Evolutionary conservation across 1,139 yeast species (phyloP).

Genomic region (Suhomyces kunorum): DNA sequence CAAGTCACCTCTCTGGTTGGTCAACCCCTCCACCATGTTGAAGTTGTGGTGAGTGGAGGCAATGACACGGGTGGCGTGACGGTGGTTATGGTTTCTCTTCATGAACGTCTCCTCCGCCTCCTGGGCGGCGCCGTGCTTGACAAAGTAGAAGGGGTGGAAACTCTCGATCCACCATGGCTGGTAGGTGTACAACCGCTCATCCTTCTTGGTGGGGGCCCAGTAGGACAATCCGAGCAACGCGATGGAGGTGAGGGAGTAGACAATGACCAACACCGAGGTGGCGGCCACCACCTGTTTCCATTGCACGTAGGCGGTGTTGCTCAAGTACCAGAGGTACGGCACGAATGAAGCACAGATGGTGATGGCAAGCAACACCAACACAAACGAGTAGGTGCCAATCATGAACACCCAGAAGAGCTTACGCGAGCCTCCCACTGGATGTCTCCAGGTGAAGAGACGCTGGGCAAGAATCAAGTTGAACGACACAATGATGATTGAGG

Average conservation of each 20-base stretch:
- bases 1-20: constrained; percentile 47
- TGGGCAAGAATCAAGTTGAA: constrained; percentile 71
- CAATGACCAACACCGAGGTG: constrained; percentile 56
- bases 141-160: constrained; percentile 56
- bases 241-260: constrained; percentile 60
- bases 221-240: constrained; percentile 53
- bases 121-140: constrained; percentile 47
- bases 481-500: constrained; percentile 56
- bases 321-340: constrained; percentile 62
- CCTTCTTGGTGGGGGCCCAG: constrained; percentile 56
- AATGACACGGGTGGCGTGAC: constrained; percentile 54
- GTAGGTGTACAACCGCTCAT: constrained; percentile 56
- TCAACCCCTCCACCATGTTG: constrained; percentile 45
- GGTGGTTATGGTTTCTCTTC: constrained; percentile 48
- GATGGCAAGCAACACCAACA: constrained; percentile 60
- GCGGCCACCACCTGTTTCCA: constrained; percentile 62
- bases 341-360: constrained; percentile 67
- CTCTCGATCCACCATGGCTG: constrained; percentile 83
- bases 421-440: constrained; percentile 71
- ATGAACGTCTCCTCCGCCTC: constrained; percentile 55
- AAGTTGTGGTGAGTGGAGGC: constrained; percentile 49
- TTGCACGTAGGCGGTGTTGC: constrained; percentile 44
- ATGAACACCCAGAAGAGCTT: constrained; percentile 55
- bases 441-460: constrained; percentile 79
- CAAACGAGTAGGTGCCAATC: constrained; percentile 54